Evolutionary conservation across 1,284 basidiomycete species (phyloP), one percentile per base, ranked within the genome.

Genomic region (Inonotus obliquus): DNA sequence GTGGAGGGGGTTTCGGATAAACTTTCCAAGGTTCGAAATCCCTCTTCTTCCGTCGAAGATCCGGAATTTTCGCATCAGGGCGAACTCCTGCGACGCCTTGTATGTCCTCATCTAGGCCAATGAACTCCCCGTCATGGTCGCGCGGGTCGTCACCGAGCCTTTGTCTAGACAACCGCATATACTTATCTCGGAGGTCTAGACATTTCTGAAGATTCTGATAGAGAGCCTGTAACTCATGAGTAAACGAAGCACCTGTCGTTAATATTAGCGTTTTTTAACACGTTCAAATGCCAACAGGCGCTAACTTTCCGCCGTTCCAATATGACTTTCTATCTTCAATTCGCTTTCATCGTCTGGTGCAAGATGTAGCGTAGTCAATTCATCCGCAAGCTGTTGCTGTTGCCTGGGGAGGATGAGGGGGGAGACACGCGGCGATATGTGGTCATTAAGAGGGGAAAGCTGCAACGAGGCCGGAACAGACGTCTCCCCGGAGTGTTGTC

Each of bases 161-260:
- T 72, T 98, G 95, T 7, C 87, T 82, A 0, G 94, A 96, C 59
- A 84, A 82, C 13, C 78, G 68, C 76, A 96, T 93, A 76, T 97
- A 98, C 74, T 96, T 97, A 77, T 97, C 94, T 23, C 95, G 88
- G 21, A 97, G 78, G 62, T 91, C 84, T 54, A 97, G 83, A 69
- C 94, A 96, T 69, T 80, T 83, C 65, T 91, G 85, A 70, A 98
- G 77, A 5, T 81, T 75, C 67, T 85, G 80, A 57, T 87, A 81
- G 19, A 88, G 77, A 14, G 76, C 72, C 2, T 73, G 67, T 62
- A 84, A 80, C 70, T 91, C 88, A 0, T 79, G 73, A 4, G 76
- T 77, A 48, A 85, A 69, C 39, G 78, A 67, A 6, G 76, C 67
- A 57, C 82, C 81, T 66, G 61, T 63, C 57, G 54, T 21, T 52